Conservation (phyloP, 768 basidiomycete genomes). For the Leccinum subtestaceum region DNA sequence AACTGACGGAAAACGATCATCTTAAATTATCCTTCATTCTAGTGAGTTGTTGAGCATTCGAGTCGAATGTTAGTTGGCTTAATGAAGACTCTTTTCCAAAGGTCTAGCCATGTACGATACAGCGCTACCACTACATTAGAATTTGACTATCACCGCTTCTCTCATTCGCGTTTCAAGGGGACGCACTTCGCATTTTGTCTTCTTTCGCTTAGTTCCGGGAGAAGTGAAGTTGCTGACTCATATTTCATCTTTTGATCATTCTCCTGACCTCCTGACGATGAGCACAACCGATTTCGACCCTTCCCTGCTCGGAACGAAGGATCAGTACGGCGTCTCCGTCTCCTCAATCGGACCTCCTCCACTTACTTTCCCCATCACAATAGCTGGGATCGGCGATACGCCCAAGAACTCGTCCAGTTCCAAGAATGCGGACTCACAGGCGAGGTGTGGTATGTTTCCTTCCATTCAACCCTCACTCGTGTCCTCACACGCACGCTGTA, state of each 20-base stretch:
- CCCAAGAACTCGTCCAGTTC: constrained; percentile 68
- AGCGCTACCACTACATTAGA: constrained; percentile 15
- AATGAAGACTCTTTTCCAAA: background rate
- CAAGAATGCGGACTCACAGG: constrained; percentile 80
- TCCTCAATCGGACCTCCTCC: background rate
- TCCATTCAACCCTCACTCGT: background rate
- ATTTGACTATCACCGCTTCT: constrained; percentile 9
- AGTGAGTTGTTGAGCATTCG: constrained; percentile 5
- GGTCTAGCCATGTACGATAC: constrained; percentile 22
- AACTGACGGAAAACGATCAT: constrained; percentile 50
- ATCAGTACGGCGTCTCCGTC: constrained; percentile 53
- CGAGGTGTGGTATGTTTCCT: constrained; percentile 65
- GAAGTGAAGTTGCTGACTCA: background rate
- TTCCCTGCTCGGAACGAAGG: constrained; percentile 76
- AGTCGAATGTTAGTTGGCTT: background rate
- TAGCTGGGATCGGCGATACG: constrained; percentile 80
- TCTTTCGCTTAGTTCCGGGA: too few species aligned
- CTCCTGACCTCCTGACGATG: constrained; percentile 22
- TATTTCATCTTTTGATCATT: background rate
- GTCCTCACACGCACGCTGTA: background rate
- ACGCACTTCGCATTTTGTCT: too few species aligned
- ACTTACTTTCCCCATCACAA: background rate
- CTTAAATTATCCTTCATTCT: constrained; percentile 1
- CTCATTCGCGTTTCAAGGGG: background rate
- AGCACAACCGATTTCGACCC: constrained; percentile 51